Conservation (phyloP, 1,284 basidiomycete species). For the Xanthoconium separans region DNA sequence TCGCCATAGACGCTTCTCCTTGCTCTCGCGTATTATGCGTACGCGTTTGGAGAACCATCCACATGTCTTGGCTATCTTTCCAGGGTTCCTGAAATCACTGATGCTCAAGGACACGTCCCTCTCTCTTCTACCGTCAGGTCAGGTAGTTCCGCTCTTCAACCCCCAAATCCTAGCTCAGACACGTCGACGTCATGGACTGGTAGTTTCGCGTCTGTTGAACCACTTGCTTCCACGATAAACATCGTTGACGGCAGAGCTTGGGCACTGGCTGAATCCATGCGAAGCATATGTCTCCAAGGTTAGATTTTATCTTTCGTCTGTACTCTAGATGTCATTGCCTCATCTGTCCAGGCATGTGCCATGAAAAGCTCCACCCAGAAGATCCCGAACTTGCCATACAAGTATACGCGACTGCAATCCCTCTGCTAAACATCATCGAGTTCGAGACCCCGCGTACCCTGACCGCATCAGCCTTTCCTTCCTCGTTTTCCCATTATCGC, state of each 20-base stretch:
- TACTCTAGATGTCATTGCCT: background rate
- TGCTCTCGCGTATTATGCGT: constrained; percentile 73
- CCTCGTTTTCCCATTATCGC: constrained; percentile 59
- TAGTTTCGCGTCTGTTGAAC: constrained; percentile 45
- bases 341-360: constrained; percentile 45
- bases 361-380: constrained; percentile 49
- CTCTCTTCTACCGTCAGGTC: constrained; percentile 43
- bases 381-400: constrained; percentile 49
- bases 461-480: constrained; percentile 35
- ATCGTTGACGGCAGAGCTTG: constrained; percentile 64
- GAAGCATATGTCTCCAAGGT: constrained; percentile 73
- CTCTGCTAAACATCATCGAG: constrained; percentile 51
- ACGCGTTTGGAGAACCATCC: constrained; percentile 65
- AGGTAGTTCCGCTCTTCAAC: constrained; percentile 38
- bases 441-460: constrained; percentile 46
- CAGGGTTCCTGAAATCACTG: constrained; percentile 52
- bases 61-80: constrained; percentile 62
- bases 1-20: constrained; percentile 54
- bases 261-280: constrained; percentile 61
- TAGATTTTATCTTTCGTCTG: constrained; percentile 7
- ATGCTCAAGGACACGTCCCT: constrained; percentile 51
- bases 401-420: constrained; percentile 53
- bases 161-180: constrained; percentile 34
- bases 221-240: constrained; percentile 43
- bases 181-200: constrained; percentile 49